Evolutionary conservation across 1,284 basidiomycete genomes (phyloP), one percentile per base, ranked within the genome.

Genomic region (Cryptococcus sp.): DNA sequence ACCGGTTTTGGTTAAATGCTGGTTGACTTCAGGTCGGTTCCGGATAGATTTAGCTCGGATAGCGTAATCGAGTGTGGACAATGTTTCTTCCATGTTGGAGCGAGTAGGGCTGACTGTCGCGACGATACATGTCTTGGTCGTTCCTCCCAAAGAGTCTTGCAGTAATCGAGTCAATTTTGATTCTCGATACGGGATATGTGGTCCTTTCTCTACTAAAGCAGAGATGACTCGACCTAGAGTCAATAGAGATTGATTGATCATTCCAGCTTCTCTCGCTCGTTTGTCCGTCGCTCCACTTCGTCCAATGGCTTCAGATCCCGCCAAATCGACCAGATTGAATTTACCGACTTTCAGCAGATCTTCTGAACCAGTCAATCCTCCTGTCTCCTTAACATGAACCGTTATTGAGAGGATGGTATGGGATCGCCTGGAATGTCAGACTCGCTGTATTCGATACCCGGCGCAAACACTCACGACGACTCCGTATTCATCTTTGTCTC

Each of bases 321-420:
- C 96, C 57, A 98, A 80, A 72, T 98, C 95, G 55, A 98, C 96
- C 15, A 99, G 84, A 76, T 98, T 97, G 54, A 99, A 83, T 74
- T 98, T 98, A 43, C 96, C 95, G 35, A 94, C 87, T 68, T 88
- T 88, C 52, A 98, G 80, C 23, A 97, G 79, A 68, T 98, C 95
- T 63, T 98, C 92, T 5, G 90, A 89, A 37, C 71, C 76, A 10
- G 72, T 58, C 7, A 64, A 58, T 11, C 63, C 63, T 1, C 86
- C 85, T 4, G 83, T 83, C 72, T 97, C 94, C 70, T 95, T 96
- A 58, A 87, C 85, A 68, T 95, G 90, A 0, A 99, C 88, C 0
- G 92, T 95, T 66, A 99, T 86, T 14, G 92, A 90, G 72, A 98
- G 98, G n/a, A 99, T 89, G 1, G 94, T 95, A 73, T 99, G 96